Conservation (phyloP, 352 stramenopile species). For the Phytophthora litchii region DNA sequence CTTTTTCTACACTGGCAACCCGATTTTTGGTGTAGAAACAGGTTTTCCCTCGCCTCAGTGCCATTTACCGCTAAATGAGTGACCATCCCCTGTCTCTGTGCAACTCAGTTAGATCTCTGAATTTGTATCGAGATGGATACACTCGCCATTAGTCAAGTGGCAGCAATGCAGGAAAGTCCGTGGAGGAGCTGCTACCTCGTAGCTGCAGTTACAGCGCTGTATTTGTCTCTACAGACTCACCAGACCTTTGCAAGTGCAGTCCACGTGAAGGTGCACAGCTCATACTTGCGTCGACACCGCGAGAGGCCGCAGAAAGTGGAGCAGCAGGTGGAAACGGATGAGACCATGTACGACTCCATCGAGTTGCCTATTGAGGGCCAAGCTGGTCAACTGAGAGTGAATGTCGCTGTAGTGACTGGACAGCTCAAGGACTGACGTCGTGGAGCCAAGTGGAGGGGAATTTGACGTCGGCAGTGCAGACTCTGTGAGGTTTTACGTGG, state of each 20-base stretch:
- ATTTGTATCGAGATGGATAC: slow-evolving; percentile 10
- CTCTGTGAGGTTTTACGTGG: slow-evolving; percentile 18
- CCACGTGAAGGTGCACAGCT: slow-evolving; percentile 17
- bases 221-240: neutral
- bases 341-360: slow-evolving; percentile 8
- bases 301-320: neutral
- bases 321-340: neutral
- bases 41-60: too few relatives aligned
- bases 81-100: neutral
- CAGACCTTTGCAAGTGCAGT: neutral
- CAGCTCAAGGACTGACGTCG: slow-evolving; percentile 8
- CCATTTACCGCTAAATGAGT: too few relatives aligned
- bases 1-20: too few relatives aligned
- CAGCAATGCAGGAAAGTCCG: slow-evolving; percentile 4
- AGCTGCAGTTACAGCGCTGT: neutral
- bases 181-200: neutral
- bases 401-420: slow-evolving; percentile 24
- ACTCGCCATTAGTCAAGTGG: slow-evolving; percentile 11
- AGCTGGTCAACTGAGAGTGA: neutral
- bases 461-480: slow-evolving; percentile 20
- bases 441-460: slow-evolving; percentile 33
- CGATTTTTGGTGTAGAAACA: too few relatives aligned
- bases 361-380: too few relatives aligned
- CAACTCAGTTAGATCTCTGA: neutral
- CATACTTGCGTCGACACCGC: neutral